Base-by-base conservation (phyloP, 2,329 filamentous ascomycete species). In the Lachnellula hyalina region DNA sequence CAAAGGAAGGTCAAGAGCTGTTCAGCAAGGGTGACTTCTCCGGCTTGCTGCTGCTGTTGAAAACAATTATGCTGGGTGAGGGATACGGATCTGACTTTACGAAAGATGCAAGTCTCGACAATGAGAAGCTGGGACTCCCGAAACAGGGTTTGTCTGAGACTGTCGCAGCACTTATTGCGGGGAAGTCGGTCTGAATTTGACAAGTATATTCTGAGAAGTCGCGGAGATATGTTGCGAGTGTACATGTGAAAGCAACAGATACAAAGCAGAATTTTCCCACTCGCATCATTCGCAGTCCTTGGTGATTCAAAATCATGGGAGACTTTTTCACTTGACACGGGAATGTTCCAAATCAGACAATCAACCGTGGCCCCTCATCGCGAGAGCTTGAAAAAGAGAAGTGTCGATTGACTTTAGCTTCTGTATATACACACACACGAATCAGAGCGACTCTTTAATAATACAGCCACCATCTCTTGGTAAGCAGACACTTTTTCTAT, bases 401-500 rank as follows among this genome's bases (percentile, higher is more conserved):
- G 1, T 9, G n/a, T 5, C 2, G 9, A n/a, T 42, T 21, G 5
- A 21, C 9, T n/a, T 17, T 8, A 17, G 41, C 41, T 38, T 21
- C 23, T 32, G 5, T 15, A 14, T 14, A 46, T 14, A 46, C 14
- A 19, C n/a, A 19, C 19, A 5, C 41, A 23, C 7, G 11, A 19
- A 28, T 46, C 14, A 46, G 9, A 46, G 25, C n/a, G 44, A 25
- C 19, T 17, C 21, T 21, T 46, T 46, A 12, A 46, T 28, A 28
- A 28, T 14, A 28, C 44, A 46, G 14, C 1, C 44, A 14, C 44
- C 44, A 7, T 46, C 44, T 15, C 46, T 52, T 41, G 59, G 52
- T 23, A 57, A 52, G 51, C 60, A 62, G 34, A 59, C 54, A 50
- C 57, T 68, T 46, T 67, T 70, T 51, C 83, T 69, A 54, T 78